Percentiles rank a stretch among this genome's conserved stretches.
Conservation (phyloP, 31 red algal species). For the Endocladia muricata region DNA sequence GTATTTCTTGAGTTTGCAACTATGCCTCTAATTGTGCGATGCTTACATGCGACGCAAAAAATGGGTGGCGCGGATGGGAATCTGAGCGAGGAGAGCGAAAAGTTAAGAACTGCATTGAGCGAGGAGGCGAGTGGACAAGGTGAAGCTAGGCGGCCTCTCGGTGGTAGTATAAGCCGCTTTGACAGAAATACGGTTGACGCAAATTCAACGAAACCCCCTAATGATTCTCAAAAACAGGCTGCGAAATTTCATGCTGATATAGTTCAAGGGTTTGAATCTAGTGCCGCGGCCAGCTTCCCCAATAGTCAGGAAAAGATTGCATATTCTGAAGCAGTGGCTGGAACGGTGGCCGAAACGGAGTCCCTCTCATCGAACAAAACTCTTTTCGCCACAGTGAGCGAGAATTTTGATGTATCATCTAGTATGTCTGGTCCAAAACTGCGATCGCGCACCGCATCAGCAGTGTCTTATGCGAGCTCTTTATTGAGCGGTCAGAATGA, state of each 20-base stretch:
- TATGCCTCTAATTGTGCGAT: slow-evolving; percentile 45
- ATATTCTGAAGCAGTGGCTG: too few relatives aligned
- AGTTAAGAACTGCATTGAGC: background rate
- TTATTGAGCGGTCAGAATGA: background rate
- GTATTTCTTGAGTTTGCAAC: slow-evolving; percentile 42
- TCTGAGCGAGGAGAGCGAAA: background rate
- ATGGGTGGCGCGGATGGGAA: background rate
- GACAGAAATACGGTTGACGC: background rate
- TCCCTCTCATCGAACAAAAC: background rate
- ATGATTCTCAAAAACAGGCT: background rate
- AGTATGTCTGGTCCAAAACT: background rate
- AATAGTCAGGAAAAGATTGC: too few relatives aligned
- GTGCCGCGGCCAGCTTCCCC: background rate
- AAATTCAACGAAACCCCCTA: background rate
- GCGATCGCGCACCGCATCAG: background rate
- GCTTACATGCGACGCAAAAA: slow-evolving; percentile 8
- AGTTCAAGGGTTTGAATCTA: too few relatives aligned
- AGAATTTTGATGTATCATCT: background rate
- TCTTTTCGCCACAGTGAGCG: too few relatives aligned
- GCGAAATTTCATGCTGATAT: too few relatives aligned
- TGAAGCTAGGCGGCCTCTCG: too few relatives aligned
- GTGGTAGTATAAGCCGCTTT: too few relatives aligned
- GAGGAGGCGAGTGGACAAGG: background rate
- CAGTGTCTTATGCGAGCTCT: background rate
- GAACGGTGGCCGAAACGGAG: background rate